phyloP scores from a whole-genome alignment of 139 green algal genomes.

The Chlamydomonas schloesseri region DNA sequence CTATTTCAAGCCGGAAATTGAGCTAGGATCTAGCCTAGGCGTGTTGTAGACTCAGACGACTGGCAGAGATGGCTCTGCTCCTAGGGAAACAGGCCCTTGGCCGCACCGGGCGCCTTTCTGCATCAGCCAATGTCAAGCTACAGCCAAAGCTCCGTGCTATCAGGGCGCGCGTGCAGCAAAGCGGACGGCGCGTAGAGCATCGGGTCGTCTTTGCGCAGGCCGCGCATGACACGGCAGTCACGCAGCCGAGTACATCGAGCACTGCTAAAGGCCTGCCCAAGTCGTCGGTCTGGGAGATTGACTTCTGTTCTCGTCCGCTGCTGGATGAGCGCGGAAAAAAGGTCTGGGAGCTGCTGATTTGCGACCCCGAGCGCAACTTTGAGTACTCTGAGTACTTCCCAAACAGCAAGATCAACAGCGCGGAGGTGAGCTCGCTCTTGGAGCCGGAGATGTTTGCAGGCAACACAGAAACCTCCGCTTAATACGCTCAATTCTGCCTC shows the following conservation, averaged over 20 bases:
- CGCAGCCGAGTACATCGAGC: slow-evolving; percentile 22
- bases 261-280: slow-evolving; percentile 42
- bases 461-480: too few species aligned
- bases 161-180: neutral
- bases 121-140: too few species aligned
- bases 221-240: neutral
- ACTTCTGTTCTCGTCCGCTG: slow-evolving; percentile 97
- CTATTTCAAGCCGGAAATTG: too few species aligned
- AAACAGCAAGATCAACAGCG: slow-evolving; percentile 99
- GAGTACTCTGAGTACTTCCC: slow-evolving; percentile 95
- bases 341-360: slow-evolving; percentile 98
- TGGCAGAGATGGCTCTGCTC: too few species aligned
- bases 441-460: too few species aligned
- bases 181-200: neutral
- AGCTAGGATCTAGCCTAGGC: too few species aligned
- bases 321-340: slow-evolving; percentile 98
- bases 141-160: too few species aligned
- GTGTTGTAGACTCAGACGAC: too few species aligned
- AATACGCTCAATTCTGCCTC: neutral
- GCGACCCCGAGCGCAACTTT: slow-evolving; percentile 84
- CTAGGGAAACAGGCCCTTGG: too few species aligned
- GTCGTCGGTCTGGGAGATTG: slow-evolving; percentile 89
- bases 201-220: too few species aligned
- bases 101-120: too few species aligned
- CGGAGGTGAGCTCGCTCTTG: slow-evolving; percentile 67